A percentile compares a stretch with the other conserved stretches of the same genome.
Evolutionary conservation across 148 eudicot species (phyloP).

Genomic region (Spergularia bocconei): DNA sequence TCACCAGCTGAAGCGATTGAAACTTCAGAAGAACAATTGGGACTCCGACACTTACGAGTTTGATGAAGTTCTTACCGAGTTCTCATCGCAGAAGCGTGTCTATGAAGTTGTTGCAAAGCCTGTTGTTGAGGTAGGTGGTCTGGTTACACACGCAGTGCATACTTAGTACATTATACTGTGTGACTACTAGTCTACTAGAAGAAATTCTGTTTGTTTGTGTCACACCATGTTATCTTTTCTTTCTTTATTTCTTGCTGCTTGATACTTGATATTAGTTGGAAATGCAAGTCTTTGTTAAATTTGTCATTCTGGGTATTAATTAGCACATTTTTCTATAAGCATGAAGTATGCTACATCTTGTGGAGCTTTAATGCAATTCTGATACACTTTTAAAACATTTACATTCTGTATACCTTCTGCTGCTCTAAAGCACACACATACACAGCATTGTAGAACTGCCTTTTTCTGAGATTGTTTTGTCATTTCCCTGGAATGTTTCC

Average conservation of each 20-base stretch:
- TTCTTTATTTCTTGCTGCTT: background rate
- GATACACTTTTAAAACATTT: no score
- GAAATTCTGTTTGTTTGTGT: background rate
- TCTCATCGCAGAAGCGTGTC: constrained; percentile 93
- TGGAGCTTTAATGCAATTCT: no score
- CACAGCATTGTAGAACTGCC: no score
- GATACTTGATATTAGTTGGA: background rate
- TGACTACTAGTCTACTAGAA: no score
- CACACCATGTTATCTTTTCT: background rate
- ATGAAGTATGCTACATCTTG: no score
- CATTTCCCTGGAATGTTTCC: no score
- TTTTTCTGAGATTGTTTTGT: no score
- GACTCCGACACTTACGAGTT: constrained; percentile 97
- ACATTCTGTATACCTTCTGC: no score
- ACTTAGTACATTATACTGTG: background rate
- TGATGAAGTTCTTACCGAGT: constrained; percentile 94
- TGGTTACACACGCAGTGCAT: constrained; percentile 3
- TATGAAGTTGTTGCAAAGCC: constrained; percentile 99
- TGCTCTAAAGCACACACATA: no score
- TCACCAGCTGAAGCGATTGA: constrained; percentile 79
- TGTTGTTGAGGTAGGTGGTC: constrained; percentile 81
- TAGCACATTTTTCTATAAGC: no score
- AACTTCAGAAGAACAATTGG: constrained; percentile 98
- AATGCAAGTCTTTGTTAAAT: background rate
- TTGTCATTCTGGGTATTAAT: background rate